A percentile compares a stretch with the other conserved stretches of the same genome.
These are phyloP conservation scores for Tolypocladium cylindrosporum DNA, from an alignment of 2,329 filamentous ascomycete species.

Conservation along the genomic window DNA sequence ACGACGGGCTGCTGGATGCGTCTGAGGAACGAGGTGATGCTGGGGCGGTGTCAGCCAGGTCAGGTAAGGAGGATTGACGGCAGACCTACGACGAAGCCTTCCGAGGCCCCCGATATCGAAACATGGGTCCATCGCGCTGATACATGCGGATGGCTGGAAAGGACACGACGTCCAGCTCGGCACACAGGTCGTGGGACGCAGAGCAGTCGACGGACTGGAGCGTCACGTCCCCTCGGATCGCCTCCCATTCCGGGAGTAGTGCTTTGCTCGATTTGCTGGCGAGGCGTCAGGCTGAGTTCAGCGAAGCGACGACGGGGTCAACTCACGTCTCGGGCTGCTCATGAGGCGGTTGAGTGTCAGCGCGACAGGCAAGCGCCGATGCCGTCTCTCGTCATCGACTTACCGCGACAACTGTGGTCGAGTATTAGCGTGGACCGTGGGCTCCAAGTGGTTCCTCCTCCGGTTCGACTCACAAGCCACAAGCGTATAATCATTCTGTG, in stretches of 20 bases:
- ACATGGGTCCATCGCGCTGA: slow-evolving; percentile 19
- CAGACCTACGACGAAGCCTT: slow-evolving; percentile 22
- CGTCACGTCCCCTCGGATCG: slow-evolving; percentile 1
- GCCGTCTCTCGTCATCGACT: not conserved
- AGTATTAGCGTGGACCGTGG: not conserved
- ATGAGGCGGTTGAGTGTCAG: not conserved
- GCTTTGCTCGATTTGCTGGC: slow-evolving; percentile 6
- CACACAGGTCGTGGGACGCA: slow-evolving; percentile 23
- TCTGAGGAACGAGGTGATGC: slow-evolving; percentile 20
- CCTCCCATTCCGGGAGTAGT: slow-evolving; percentile 10
- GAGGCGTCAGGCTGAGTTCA: not conserved
- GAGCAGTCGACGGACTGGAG: slow-evolving; percentile 32
- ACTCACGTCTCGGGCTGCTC: slow-evolving; percentile 7
- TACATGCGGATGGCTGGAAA: slow-evolving; percentile 37
- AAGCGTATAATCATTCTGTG: slow-evolving; percentile 12
- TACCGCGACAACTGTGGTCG: slow-evolving; percentile 7
- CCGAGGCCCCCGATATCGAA: slow-evolving; percentile 33
- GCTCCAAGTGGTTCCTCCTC: not conserved
- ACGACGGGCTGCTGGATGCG: slow-evolving; percentile 15
- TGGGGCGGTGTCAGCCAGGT: slow-evolving; percentile 5
- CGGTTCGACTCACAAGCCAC: slow-evolving; percentile 20
- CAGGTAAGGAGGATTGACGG: not conserved
- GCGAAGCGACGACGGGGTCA: not conserved
- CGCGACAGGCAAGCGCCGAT: not conserved
- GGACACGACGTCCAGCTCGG: slow-evolving; percentile 28